Evolutionary conservation across 1,139 yeast genomes (phyloP).

Genomic region (Arxiozyma slooffiae): DNA sequence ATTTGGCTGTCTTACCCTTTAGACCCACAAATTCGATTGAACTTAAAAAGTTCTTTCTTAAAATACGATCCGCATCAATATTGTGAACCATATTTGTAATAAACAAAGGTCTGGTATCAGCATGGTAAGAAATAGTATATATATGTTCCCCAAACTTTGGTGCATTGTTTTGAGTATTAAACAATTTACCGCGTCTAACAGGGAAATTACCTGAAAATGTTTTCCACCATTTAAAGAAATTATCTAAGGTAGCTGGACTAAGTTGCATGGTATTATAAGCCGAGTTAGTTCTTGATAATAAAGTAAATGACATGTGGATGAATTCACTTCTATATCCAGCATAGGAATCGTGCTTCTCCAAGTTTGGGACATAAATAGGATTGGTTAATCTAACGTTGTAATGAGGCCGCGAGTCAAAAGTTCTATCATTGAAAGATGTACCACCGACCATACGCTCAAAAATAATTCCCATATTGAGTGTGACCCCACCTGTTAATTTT

Average conservation of each 20-base stretch:
- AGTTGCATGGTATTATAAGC: slow-evolving; percentile 66
- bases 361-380: slow-evolving; percentile 48
- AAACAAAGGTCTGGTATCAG: slow-evolving; percentile 62
- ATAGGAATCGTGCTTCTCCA: slow-evolving; percentile 58
- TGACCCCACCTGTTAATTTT: slow-evolving; percentile 51
- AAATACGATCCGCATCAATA: slow-evolving; percentile 36
- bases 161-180: slow-evolving; percentile 37
- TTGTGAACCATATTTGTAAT: slow-evolving; percentile 65
- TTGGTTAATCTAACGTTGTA: slow-evolving; percentile 54
- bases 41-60: slow-evolving; percentile 39
- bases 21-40: slow-evolving; percentile 58
- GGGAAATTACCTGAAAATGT: slow-evolving; percentile 70
- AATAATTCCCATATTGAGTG: slow-evolving; percentile 48
- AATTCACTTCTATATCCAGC: slow-evolving; percentile 68
- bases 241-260: slow-evolving; percentile 57
- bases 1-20: slow-evolving; percentile 58
- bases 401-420: slow-evolving; percentile 56
- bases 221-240: slow-evolving; percentile 80
- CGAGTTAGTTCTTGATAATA: slow-evolving; percentile 40
- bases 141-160: slow-evolving; percentile 70
- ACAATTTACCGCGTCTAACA: slow-evolving; percentile 60
- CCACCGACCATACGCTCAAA: slow-evolving; percentile 39
- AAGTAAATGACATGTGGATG: slow-evolving; percentile 65
- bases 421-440: slow-evolving; percentile 33
- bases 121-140: slow-evolving; percentile 70